These are phyloP conservation scores for Rhazya stricta DNA, from an alignment of 257 asterid genomes.

Conservation along the genomic window DNA sequence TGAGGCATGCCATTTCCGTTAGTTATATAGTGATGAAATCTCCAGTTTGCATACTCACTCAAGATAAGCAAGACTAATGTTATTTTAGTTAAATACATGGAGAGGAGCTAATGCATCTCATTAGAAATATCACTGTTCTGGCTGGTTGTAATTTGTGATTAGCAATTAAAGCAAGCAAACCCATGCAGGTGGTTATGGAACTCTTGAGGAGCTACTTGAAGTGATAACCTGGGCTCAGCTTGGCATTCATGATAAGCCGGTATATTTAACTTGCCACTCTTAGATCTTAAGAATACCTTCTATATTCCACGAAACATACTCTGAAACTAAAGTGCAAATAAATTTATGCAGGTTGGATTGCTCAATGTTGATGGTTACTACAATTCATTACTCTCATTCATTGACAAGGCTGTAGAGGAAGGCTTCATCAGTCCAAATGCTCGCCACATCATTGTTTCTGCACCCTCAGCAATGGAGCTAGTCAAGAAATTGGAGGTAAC, in stretches of 20 bases:
- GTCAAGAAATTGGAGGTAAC: conserved; percentile 85
- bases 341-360: conserved; percentile 68
- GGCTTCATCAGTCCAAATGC: conserved; percentile 83
- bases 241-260: conserved; percentile 97
- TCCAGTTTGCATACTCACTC: too few relatives aligned
- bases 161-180: conserved; percentile 4
- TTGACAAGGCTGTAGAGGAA: conserved; percentile 91
- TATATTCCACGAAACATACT: neutral
- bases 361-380: conserved; percentile 89
- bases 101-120: neutral
- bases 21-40: too few relatives aligned
- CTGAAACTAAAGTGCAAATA: neutral
- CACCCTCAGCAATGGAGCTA: conserved; percentile 76
- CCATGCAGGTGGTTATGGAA: conserved; percentile 90
- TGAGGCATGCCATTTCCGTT: too few relatives aligned
- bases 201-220: conserved; percentile 92
- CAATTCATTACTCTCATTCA: conserved; percentile 70
- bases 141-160: neutral
- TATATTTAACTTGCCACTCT: conserved; percentile 19
- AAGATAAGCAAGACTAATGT: too few relatives aligned
- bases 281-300: neutral
- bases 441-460: conserved; percentile 84
- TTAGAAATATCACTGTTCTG: neutral
- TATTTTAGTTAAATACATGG: too few relatives aligned
- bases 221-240: conserved; percentile 99